These are phyloP conservation scores for Paracamarosporium sp. DNA, from an alignment of 2,329 filamentous ascomycete genomes.

Conservation along the genomic window DNA sequence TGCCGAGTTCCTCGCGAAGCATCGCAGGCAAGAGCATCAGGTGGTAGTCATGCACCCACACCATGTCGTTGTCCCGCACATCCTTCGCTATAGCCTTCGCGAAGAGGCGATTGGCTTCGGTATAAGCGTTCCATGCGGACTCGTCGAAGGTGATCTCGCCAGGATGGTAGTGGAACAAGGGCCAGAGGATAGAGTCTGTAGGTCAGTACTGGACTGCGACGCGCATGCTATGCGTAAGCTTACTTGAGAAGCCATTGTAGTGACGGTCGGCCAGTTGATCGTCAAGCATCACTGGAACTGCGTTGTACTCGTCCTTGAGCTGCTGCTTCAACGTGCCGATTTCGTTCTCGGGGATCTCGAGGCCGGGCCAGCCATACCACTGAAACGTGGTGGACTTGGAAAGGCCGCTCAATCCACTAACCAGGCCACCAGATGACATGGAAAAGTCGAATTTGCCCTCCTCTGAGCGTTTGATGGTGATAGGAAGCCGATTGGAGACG, in stretches of 20 bases:
- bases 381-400: slow-evolving; percentile 93
- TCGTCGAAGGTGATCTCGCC: slow-evolving; percentile 99
- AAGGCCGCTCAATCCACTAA: slow-evolving; percentile 89
- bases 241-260: slow-evolving; percentile 98
- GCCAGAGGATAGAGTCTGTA: slow-evolving; percentile 91
- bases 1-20: slow-evolving; percentile 87
- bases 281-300: slow-evolving; percentile 90
- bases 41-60: slow-evolving; percentile 99
- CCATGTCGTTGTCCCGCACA: slow-evolving; percentile 89
- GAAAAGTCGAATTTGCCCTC: slow-evolving; percentile 92
- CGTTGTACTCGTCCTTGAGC: slow-evolving; percentile 85
- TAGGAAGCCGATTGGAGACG: slow-evolving; percentile 92
- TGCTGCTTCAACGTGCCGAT: slow-evolving; percentile 75
- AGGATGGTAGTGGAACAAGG: slow-evolving; percentile 97
- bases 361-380: slow-evolving; percentile 98
- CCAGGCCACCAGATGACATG: slow-evolving; percentile 96
- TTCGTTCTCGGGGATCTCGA: slow-evolving; percentile 88
- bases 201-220: slow-evolving; percentile 12
- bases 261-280: slow-evolving; percentile 93
- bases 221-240: slow-evolving; percentile 41
- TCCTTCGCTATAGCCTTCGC: slow-evolving; percentile 86
- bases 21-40: slow-evolving; percentile 95
- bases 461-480: slow-evolving; percentile 93
- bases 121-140: slow-evolving; percentile 90
- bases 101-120: slow-evolving; percentile 90